These are phyloP conservation scores for Sarocladium strictum DNA, from an alignment of 2,329 filamentous ascomycete genomes.

Conservation along the genomic window DNA sequence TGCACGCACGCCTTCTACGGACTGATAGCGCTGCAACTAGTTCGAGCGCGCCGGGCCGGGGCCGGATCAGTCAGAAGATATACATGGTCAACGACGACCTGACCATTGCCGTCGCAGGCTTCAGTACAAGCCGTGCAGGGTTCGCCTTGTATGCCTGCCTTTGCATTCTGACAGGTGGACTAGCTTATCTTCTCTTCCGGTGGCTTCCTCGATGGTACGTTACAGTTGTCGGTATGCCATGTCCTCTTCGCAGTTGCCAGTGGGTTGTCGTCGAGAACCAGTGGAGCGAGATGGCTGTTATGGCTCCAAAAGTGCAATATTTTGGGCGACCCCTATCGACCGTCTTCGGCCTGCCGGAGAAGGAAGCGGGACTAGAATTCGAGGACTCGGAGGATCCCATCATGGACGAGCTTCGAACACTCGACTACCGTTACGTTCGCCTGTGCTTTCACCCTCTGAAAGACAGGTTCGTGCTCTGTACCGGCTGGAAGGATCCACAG, in stretches of 20 bases:
- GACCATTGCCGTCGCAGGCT: constrained; percentile 89
- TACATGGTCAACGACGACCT: constrained; percentile 92
- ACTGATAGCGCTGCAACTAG: constrained; percentile 66
- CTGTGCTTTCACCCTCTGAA: constrained; percentile 86
- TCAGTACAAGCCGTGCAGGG: constrained; percentile 69
- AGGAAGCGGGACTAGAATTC: constrained; percentile 46
- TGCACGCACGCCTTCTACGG: constrained; percentile 61
- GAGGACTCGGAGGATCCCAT: constrained; percentile 67
- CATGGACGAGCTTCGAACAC: constrained; percentile 64
- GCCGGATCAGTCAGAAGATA: constrained; percentile 77
- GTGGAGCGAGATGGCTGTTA: constrained; percentile 86
- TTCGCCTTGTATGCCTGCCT: constrained; percentile 62
- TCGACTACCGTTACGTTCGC: constrained; percentile 92
- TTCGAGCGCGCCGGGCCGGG: constrained; percentile 54
- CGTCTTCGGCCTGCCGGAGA: constrained; percentile 62
- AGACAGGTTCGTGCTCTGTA: constrained; percentile 82
- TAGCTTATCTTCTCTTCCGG: constrained; percentile 77
- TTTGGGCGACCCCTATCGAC: constrained; percentile 53
- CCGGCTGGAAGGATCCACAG: constrained; percentile 87
- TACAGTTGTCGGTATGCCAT: constrained; percentile 62
- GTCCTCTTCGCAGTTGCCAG: constrained; percentile 65
- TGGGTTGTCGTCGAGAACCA: constrained; percentile 98
- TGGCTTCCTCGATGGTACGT: constrained; percentile 91
- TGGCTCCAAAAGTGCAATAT: constrained; percentile 52
- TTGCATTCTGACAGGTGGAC: constrained; percentile 66